A percentile compares a stretch with the other conserved stretches of the same genome.
These are phyloP conservation scores for Tolypocladium endophyticum DNA, from an alignment of 2,329 filamentous ascomycete species.

Conservation along the genomic window DNA sequence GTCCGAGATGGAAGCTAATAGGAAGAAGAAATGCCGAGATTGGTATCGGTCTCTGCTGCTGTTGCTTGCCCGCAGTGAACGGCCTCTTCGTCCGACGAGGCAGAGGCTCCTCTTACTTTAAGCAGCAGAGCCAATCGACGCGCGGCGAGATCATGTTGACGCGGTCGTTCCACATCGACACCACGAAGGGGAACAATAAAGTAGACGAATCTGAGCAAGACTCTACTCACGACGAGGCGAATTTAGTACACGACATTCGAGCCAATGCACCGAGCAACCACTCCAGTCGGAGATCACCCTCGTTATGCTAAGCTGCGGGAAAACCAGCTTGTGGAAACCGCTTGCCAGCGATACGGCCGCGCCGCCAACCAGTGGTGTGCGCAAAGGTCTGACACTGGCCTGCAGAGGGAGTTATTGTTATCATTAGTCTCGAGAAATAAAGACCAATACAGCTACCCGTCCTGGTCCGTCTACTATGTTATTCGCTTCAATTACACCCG, in stretches of 20 bases:
- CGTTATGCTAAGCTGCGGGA: not conserved
- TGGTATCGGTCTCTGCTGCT: constrained; percentile 19
- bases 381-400: not conserved
- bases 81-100: constrained; percentile 8
- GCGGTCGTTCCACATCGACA: constrained; percentile 1
- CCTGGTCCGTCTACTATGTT: too few relatives aligned
- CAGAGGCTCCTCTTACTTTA: constrained; percentile 11
- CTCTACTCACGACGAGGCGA: not conserved
- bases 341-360: too few relatives aligned
- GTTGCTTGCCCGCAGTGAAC: constrained; percentile 18
- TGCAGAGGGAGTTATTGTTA: too few relatives aligned
- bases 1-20: not conserved
- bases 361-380: too few relatives aligned
- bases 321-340: not conserved
- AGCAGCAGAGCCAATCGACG: constrained; percentile 8
- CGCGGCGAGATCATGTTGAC: constrained; percentile 19
- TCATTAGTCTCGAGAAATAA: too few relatives aligned
- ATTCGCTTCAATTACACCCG: not conserved
- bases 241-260: not conserved
- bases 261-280: not conserved
- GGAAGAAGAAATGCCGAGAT: constrained; percentile 16
- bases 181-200: not conserved
- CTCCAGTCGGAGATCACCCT: not conserved
- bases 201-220: not conserved
- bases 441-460: too few relatives aligned